These are phyloP conservation scores for Passiflora organensis DNA, from an alignment of 345 rosid genomes.

Conservation along the genomic window DNA sequence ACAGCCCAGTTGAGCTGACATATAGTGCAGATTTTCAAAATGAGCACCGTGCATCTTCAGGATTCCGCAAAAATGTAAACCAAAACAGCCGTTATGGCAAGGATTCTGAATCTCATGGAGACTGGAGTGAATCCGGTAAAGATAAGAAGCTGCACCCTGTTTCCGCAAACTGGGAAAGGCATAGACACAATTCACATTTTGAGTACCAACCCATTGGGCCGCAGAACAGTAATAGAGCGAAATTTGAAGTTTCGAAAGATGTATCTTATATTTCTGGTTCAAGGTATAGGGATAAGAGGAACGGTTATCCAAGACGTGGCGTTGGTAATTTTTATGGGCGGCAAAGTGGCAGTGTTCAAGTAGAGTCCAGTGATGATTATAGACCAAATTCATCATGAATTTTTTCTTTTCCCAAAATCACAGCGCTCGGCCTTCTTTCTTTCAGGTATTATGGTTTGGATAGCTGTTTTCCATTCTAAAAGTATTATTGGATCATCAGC, in stretches of 20 bases:
- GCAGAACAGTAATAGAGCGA: conserved; percentile 26
- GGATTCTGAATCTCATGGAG: conserved; percentile 60
- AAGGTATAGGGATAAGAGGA: conserved; percentile 68
- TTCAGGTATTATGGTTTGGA: conserved; percentile 33
- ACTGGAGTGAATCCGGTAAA: conserved; percentile 58
- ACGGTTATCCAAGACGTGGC: conserved; percentile 50
- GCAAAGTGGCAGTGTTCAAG: conserved; percentile 38
- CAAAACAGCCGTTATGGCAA: conserved; percentile 49
- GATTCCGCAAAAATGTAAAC: conserved; percentile 48
- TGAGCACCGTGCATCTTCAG: conserved; percentile 40
- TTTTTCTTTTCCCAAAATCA: conserved; percentile 4
- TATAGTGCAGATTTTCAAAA: conserved; percentile 32
- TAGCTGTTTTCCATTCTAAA: conserved; percentile 14
- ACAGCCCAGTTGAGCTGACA: conserved; percentile 21
- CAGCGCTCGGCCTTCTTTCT: conserved; percentile 10
- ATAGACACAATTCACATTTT: conserved; percentile 51
- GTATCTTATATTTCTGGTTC: conserved; percentile 42
- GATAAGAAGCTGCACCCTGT: conserved; percentile 48
- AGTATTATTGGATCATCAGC: conserved; percentile 12
- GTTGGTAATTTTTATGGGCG: conserved; percentile 45
- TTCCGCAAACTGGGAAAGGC: conserved; percentile 52
- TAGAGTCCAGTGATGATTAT: conserved; percentile 38
- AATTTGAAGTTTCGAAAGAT: conserved; percentile 46
- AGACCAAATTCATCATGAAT: conserved; percentile 19
- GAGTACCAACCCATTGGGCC: conserved; percentile 72